Evolutionary conservation across 495 filamentous ascomycete genomes (phyloP).

Genomic region (Copromyces sp.): DNA sequence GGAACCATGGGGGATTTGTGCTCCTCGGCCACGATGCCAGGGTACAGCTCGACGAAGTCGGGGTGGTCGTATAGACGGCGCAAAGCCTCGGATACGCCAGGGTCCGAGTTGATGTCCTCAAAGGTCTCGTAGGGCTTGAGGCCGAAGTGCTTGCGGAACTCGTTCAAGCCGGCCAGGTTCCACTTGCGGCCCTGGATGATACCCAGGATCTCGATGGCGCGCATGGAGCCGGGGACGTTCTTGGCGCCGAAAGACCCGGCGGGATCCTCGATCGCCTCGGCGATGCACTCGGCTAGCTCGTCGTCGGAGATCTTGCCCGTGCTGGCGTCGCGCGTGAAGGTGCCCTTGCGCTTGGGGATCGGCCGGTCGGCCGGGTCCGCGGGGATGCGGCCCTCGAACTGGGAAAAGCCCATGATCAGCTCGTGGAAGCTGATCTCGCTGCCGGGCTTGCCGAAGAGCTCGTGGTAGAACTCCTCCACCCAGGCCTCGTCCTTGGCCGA

Average conservation of each 20-base stretch:
- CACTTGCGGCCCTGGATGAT: slow-evolving; percentile 77
- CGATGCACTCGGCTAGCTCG: slow-evolving; percentile 57
- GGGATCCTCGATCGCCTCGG: slow-evolving; percentile 52
- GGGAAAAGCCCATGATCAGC: slow-evolving; percentile 47
- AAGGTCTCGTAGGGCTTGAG: slow-evolving; percentile 67
- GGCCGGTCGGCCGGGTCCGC: slow-evolving; percentile 53
- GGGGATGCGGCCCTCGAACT: slow-evolving; percentile 48
- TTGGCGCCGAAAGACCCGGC: slow-evolving; percentile 59
- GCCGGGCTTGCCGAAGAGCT: slow-evolving; percentile 54
- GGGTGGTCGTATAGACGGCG: slow-evolving; percentile 69
- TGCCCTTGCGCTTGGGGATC: slow-evolving; percentile 50
- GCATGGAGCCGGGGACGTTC: slow-evolving; percentile 63
- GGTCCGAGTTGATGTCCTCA: slow-evolving; percentile 75
- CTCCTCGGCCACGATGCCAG: slow-evolving; percentile 73
- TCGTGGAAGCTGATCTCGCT: slow-evolving; percentile 42
- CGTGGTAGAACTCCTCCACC: slow-evolving; percentile 54
- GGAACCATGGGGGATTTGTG: slow-evolving; percentile 63
- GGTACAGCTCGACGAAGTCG: slow-evolving; percentile 64
- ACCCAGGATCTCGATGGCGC: slow-evolving; percentile 70
- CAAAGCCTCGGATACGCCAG: slow-evolving; percentile 59
- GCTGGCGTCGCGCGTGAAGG: not conserved
- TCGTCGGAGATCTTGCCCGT: slow-evolving; percentile 57
- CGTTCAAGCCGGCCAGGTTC: slow-evolving; percentile 77
- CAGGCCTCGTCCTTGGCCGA: slow-evolving; percentile 64
- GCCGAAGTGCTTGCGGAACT: slow-evolving; percentile 75